phyloP scores from a whole-genome alignment of 345 rosid species.

The Trapa incisa region DNA sequence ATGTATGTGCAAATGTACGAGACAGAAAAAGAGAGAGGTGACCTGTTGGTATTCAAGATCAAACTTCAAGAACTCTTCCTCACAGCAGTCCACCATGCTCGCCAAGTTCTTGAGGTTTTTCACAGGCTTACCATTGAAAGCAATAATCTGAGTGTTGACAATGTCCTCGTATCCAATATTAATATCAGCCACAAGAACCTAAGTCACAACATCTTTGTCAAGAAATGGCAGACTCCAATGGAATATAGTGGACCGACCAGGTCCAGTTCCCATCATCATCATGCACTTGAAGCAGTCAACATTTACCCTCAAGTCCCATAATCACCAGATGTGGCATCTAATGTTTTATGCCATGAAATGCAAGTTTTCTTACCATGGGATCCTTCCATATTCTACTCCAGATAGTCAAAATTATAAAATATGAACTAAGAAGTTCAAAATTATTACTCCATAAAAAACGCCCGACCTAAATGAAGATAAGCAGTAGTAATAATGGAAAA shows the following conservation, averaged over 20 bases:
- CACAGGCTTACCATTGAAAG: constrained; percentile 56
- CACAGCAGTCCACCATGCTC: constrained; percentile 46
- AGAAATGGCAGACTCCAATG: not conserved
- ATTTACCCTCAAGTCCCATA: not conserved
- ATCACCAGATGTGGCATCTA: not conserved
- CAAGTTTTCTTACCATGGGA: not conserved
- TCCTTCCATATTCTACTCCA: not conserved
- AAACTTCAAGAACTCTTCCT: constrained; percentile 48
- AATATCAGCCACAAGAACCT: constrained; percentile 92
- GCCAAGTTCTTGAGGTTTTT: constrained; percentile 55
- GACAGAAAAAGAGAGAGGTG: constrained; percentile 1
- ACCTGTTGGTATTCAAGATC: constrained; percentile 58
- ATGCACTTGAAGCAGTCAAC: not conserved
- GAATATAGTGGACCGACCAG: not conserved
- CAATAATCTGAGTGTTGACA: constrained; percentile 77
- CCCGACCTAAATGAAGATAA: not conserved
- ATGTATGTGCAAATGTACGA: too few species aligned
- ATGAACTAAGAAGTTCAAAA: not conserved
- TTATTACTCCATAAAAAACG: not conserved
- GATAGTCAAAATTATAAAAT: not conserved
- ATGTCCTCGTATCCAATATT: constrained; percentile 88
- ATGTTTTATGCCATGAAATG: not conserved
- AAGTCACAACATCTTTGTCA: not conserved
- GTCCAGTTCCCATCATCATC: not conserved
- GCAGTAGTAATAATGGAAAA: not conserved